Evolutionary conservation across 2,329 filamentous ascomycete genomes (phyloP).

Genomic region (Xylaria sp.): DNA sequence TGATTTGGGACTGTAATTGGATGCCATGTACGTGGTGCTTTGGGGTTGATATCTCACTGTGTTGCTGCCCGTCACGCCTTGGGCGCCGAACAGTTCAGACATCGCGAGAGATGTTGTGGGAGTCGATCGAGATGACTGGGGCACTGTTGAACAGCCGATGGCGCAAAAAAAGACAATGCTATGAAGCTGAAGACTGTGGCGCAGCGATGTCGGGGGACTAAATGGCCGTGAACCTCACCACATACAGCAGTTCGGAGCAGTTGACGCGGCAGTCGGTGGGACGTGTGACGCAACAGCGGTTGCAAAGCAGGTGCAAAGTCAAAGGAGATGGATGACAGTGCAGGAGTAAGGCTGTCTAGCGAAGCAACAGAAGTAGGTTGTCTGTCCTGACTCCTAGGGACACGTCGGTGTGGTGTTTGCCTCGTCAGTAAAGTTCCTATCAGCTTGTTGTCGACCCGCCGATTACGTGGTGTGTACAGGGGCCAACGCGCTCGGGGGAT

Average conservation of each 20-base stretch:
- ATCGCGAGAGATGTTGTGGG: neutral
- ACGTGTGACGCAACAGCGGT: neutral
- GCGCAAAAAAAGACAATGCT: neutral
- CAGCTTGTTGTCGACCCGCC: neutral
- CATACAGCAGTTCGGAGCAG: neutral
- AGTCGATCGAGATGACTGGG: neutral
- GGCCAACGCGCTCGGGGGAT: neutral
- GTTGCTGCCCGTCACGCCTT: neutral
- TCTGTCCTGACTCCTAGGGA: neutral
- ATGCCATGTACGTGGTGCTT: neutral
- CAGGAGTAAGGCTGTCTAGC: neutral
- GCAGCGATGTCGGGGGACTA: neutral
- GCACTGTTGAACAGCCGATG: neutral
- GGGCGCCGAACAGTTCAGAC: neutral
- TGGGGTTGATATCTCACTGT: neutral
- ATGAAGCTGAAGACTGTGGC: neutral
- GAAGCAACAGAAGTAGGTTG: neutral
- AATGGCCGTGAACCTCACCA: neutral
- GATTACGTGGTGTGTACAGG: neutral
- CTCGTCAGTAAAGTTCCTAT: neutral
- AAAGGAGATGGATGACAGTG: neutral
- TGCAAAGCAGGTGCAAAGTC: neutral
- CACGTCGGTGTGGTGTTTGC: neutral
- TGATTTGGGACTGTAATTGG: neutral
- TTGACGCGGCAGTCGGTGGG: neutral